Evolutionary conservation across 306 rosid species (phyloP).

Genomic region (Glycine latifolia): DNA sequence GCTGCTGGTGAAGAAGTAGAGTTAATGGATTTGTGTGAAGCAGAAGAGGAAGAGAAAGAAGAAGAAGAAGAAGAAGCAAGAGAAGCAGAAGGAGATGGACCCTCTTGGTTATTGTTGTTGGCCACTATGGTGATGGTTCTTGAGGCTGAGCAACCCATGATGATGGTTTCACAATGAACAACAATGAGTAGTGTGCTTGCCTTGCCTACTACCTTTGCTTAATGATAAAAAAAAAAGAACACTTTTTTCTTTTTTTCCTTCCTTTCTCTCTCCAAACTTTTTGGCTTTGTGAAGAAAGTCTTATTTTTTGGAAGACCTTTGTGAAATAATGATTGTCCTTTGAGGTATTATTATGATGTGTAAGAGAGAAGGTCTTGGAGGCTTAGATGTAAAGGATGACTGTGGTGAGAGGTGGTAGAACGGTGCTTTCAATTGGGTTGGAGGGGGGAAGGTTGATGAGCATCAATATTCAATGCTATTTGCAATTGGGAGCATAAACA

Average conservation of each 20-base stretch:
- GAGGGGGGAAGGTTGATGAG: constrained; percentile 50
- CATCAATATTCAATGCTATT: constrained; percentile 41
- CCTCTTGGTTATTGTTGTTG: constrained; percentile 45
- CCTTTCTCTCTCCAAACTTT: constrained; percentile 24
- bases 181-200: not conserved
- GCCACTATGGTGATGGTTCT: constrained; percentile 61
- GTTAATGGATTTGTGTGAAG: constrained; percentile 53
- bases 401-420: constrained; percentile 45
- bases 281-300: constrained; percentile 30
- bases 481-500: not conserved
- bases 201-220: not conserved
- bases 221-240: constrained; percentile 18
- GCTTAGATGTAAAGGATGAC: constrained; percentile 49
- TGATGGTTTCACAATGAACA: constrained; percentile 24
- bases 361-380: constrained; percentile 35
- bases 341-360: constrained; percentile 4
- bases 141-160: constrained; percentile 92
- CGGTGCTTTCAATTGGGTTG: constrained; percentile 60
- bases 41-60: constrained; percentile 26
- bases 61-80: constrained; percentile 36
- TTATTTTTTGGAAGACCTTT: constrained; percentile 36
- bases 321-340: constrained; percentile 34
- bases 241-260: not conserved
- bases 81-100: constrained; percentile 43
- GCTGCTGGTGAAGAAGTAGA: constrained; percentile 53